A percentile compares a stretch with the other conserved stretches of the same genome.
phyloP scores from a whole-genome alignment of 345 rosid genomes.

The Trapa bicornis region DNA sequence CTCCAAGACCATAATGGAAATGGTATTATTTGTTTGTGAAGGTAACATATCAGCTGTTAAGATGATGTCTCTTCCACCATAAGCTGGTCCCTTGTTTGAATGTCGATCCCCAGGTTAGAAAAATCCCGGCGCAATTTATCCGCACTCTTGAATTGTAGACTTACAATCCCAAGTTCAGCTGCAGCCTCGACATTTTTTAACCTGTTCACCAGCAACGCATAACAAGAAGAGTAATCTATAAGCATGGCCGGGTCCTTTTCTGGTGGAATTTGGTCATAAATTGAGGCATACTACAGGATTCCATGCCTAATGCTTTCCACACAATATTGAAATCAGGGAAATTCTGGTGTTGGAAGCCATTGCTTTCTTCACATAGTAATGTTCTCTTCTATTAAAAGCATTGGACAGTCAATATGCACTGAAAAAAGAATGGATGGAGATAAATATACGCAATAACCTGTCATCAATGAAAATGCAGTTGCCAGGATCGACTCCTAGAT shows the following conservation, averaged over 20 bases:
- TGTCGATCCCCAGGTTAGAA: constrained; percentile 28
- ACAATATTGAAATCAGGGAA: not conserved
- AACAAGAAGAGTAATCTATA: not conserved
- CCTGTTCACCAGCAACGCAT: constrained; percentile 23
- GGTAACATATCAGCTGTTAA: not conserved
- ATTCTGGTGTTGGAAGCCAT: not conserved
- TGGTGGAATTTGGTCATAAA: not conserved
- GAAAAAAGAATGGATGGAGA: not conserved
- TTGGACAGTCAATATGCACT: not conserved
- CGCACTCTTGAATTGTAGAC: constrained; percentile 53
- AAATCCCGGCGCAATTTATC: constrained; percentile 43
- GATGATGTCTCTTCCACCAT: not conserved
- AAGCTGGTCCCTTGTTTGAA: constrained; percentile 15
- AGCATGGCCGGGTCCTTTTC: not conserved
- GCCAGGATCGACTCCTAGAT: constrained; percentile 58
- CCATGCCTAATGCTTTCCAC: not conserved
- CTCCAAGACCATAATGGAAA: not conserved
- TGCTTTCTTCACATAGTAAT: not conserved
- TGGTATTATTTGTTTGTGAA: not conserved
- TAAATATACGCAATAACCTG: constrained; percentile 32
- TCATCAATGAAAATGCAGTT: constrained; percentile 75
- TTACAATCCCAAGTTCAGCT: constrained; percentile 50
- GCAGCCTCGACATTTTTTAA: constrained; percentile 62
- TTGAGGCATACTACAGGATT: not conserved
- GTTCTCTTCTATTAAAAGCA: not conserved